Base-by-base conservation (phyloP, 1,284 basidiomycete genomes). In the Austroboletus niveus region DNA sequence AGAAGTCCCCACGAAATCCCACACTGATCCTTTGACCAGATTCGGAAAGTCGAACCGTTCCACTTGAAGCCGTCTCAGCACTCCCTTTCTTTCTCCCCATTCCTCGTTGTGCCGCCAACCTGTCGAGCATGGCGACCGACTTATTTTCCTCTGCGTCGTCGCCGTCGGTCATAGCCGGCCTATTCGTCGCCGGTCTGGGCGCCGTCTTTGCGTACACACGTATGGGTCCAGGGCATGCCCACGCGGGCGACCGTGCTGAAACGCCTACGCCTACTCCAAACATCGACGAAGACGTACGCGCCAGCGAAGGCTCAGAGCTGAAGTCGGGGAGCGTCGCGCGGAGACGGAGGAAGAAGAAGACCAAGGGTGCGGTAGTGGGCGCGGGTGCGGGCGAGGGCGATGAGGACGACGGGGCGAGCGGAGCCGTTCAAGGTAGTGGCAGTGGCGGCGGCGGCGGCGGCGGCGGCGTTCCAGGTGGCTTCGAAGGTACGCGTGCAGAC, bases 141-240 rank as follows among this genome's bases (percentile, higher is more conserved):
- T 39, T 39, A 3, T 22, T 41, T 4, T 35, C 40, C 8, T 38
- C 42, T 46, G 71, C 72, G 64, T 30, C 48, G 27, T 69, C 69
- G 47, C 72, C 72, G 63, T 30, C 48, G 22, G 42, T 62, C 22
- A 15, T 56, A 2, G 43, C 56, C 1, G 43, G 55, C 17, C 15
- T 61, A 32, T 9, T 61, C 44, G 52, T 57, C 5, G 60, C 63
- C 0, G 55, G 60, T 12, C 38, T 65, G 0, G 56, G 60, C n/a
- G 59, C 51, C 2, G 49, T 59, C 5, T 63, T 44, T 35, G 63
- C 60, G 6, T 58, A 60, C 56, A 38, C 60, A 51, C 50, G 48
- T 4, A 24, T 60, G 15, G 35, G 47, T 9, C 36, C 38, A 20
- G 15, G 17, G 39, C 17, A 20, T 39, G 20, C 38, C 38, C 38